Percentiles rank a stretch among this genome's conserved stretches.
Evolutionary conservation across 2,329 filamentous ascomycete species (phyloP).

Genomic region (Paramyrothecium roridum): DNA sequence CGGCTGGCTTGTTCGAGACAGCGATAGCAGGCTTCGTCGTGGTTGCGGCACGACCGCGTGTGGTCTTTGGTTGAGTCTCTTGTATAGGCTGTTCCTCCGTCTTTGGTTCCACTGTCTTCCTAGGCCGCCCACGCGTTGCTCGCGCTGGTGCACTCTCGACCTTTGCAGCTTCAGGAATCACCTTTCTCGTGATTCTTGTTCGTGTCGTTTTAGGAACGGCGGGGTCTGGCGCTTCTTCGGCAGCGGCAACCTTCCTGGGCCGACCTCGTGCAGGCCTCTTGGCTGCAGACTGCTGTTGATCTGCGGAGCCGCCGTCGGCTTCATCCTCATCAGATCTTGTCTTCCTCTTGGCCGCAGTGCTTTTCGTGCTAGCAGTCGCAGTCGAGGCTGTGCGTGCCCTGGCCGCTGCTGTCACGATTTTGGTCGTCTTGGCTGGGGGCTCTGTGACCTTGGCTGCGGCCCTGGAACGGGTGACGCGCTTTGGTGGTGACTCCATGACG

Average conservation of each 20-base stretch:
- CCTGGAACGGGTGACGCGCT: slow-evolving; percentile 54
- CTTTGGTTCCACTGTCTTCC: slow-evolving; percentile 29
- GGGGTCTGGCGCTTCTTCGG: slow-evolving; percentile 10
- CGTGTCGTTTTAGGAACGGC: slow-evolving; percentile 23
- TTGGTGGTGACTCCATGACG: slow-evolving; percentile 57
- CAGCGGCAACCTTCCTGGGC: slow-evolving; percentile 36
- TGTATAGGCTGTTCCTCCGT: slow-evolving; percentile 16
- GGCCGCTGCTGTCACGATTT: slow-evolving; percentile 45
- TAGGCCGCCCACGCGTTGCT: slow-evolving; percentile 40
- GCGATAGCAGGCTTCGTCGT: slow-evolving; percentile 28
- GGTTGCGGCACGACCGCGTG: slow-evolving; percentile 19
- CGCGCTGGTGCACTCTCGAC: slow-evolving; percentile 23
- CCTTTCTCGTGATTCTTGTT: slow-evolving; percentile 21
- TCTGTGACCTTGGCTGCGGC: slow-evolving; percentile 40
- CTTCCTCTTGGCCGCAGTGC: slow-evolving; percentile 44
- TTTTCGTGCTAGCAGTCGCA: slow-evolving; percentile 27
- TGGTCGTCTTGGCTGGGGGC: slow-evolving; percentile 35
- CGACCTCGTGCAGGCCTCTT: slow-evolving; percentile 38
- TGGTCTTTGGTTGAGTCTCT: slow-evolving; percentile 24
- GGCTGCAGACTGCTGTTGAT: slow-evolving; percentile 22
- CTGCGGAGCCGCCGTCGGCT: slow-evolving; percentile 38
- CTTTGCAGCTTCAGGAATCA: slow-evolving; percentile 16
- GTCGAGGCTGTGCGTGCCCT: slow-evolving; percentile 39
- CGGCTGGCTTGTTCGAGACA: slow-evolving; percentile 35
- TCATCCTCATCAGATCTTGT: slow-evolving; percentile 50